phyloP scores from a whole-genome alignment of 768 basidiomycete genomes.

The Hericium coralloides region DNA sequence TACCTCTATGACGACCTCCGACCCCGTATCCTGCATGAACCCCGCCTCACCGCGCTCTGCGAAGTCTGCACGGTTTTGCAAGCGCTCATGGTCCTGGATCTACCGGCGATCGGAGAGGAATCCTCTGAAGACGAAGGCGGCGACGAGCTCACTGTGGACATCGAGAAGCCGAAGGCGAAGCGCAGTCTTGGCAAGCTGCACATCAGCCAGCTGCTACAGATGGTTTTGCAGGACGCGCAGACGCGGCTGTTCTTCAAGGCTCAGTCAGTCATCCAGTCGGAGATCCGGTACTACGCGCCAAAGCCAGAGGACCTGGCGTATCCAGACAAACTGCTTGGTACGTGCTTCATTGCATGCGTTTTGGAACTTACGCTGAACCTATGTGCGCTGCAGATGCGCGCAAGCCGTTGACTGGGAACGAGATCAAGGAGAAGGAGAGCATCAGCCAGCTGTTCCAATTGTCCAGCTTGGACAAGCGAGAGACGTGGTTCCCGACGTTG shows the following conservation, averaged over 20 bases:
- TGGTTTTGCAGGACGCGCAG: conserved; percentile 94
- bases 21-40: conserved; percentile 91
- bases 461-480: conserved; percentile 62
- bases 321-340: conserved; percentile 72
- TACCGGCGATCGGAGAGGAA: conserved; percentile 34
- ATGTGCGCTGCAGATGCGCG: conserved; percentile 30
- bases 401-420: conserved; percentile 33
- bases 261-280: conserved; percentile 82
- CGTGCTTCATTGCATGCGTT: conserved; percentile 17
- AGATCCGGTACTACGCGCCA: conserved; percentile 77
- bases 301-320: conserved; percentile 77
- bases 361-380: neutral
- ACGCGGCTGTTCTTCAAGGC: conserved; percentile 94
- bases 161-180: conserved; percentile 20
- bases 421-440: conserved; percentile 60
- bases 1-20: conserved; percentile 93
- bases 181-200: conserved; percentile 53
- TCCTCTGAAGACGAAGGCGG: conserved; percentile 25
- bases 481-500: conserved; percentile 90
- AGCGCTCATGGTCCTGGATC: conserved; percentile 91
- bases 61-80: conserved; percentile 95
- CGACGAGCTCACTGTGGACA: conserved; percentile 14
- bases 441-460: conserved; percentile 61
- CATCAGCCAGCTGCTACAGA: conserved; percentile 72
- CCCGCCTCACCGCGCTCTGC: conserved; percentile 77